These are phyloP conservation scores for Tuctoria greenei DNA, from an alignment of 176 grass and related monocot species.

Conservation along the genomic window DNA sequence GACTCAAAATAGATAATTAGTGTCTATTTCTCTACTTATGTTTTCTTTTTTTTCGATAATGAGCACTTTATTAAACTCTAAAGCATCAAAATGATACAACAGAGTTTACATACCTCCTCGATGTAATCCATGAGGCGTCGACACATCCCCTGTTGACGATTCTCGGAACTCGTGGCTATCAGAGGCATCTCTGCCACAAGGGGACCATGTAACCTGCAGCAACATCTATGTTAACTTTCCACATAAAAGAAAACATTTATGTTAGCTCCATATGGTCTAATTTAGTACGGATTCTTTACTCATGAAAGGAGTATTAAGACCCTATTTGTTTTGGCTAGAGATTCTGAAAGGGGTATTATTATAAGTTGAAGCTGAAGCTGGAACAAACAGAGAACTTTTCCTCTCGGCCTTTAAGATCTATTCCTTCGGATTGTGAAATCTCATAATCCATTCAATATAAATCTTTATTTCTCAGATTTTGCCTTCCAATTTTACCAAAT, in stretches of 20 bases:
- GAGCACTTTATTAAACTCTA: no score
- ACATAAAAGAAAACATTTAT: neutral
- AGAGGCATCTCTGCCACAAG: conserved; percentile 87
- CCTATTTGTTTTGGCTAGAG: no score
- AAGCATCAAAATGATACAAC: no score
- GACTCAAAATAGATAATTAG: neutral
- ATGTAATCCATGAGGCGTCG: conserved; percentile 61
- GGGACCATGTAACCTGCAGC: conserved; percentile 64
- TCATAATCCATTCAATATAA: no score
- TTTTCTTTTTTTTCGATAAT: no score
- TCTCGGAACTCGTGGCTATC: conserved; percentile 64
- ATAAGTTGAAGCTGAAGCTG: no score
- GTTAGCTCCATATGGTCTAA: conserved; percentile 22
- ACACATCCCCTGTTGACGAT: conserved; percentile 79
- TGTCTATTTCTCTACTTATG: neutral
- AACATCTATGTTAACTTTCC: conserved; percentile 16
- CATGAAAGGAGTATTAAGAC: neutral
- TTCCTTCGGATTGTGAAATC: no score
- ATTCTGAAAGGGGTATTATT: no score
- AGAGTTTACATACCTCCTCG: conserved; percentile 77
- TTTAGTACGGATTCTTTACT: neutral
- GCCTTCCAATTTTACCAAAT: no score
- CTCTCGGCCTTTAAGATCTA: no score
- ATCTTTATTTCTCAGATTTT: no score
- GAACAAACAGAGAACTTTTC: no score